Evolutionary conservation across 148 eudicot species (phyloP), one percentile per base, ranked within the genome.

Genomic region (Chenopodium suecicum): DNA sequence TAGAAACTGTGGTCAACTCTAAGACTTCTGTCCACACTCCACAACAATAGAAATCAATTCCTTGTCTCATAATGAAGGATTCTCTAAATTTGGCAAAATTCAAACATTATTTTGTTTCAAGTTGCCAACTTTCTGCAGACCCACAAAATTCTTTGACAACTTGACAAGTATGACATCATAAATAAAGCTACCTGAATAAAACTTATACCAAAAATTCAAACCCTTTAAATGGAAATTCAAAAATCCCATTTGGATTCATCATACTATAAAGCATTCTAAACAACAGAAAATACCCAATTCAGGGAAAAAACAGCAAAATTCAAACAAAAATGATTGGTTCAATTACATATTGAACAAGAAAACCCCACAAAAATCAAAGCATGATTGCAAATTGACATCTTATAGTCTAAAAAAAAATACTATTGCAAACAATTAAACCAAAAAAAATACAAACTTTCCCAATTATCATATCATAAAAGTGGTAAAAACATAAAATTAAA

Each of bases 201-300:
- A 73, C 27, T 48, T n/a, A 11, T 32, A 78, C 65, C 77, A 50
- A 71, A 71, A 60, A 25, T 58, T 50, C 25, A 67, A 67, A 29
- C 56, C 70, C 44, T 62, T 25, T 72, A 48, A 47, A 62, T 1
- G 56, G 70, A 64, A 23, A 65, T n/a, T 47, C 52, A 69, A 67
- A 14, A 78, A 31, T 25, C 46, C 58, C 81, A 70, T 60, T 8
- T 44, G 25, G 20, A 50, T 47, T 47, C 52, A 31, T 17, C 74
- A 72, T 23, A 37, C 25, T 17, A 20, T 2, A 71, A 41, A 27
- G 20, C 32, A 73, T 11, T 23, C 12, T 9, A 47, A 47, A 1
- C n/a, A 72, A 72, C 17, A 47, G 25, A 58, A 23, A 22, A 78
- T 62, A 46, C 78, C 73, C 74, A 48, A 64, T 75, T 83, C 63